These are phyloP conservation scores for Xylaria venustula DNA, from an alignment of 495 filamentous ascomycete genomes.

Conservation along the genomic window DNA sequence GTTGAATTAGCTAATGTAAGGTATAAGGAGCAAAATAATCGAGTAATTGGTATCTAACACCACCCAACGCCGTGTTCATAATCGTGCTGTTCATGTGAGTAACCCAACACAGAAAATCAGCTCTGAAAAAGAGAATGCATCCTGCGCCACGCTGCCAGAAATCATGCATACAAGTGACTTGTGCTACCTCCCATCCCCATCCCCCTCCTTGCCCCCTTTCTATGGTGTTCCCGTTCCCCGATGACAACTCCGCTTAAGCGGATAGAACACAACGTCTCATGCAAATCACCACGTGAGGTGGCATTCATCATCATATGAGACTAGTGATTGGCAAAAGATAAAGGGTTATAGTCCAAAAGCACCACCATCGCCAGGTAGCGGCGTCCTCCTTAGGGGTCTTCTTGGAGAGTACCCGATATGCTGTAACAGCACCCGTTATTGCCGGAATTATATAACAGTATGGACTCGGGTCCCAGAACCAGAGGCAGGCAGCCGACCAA, in stretches of 20 bases:
- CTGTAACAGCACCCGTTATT: not conserved
- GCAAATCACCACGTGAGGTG: not conserved
- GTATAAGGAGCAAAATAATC: not conserved
- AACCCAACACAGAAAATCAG: not conserved
- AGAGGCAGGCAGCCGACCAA: conserved; percentile 42
- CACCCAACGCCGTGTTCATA: not conserved
- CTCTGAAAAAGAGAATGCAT: not conserved
- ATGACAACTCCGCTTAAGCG: not conserved
- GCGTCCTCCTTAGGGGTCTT: conserved; percentile 8
- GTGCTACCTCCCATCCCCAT: not conserved
- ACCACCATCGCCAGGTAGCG: conserved; percentile 14
- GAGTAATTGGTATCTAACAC: conserved; percentile 5
- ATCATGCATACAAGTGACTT: conserved; percentile 9
- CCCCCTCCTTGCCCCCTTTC: not conserved
- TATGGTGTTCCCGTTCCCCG: not conserved
- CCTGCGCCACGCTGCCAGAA: conserved; percentile 13
- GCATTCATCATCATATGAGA: conserved; percentile 1
- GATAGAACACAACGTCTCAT: not conserved
- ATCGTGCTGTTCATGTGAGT: not conserved
- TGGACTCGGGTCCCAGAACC: conserved; percentile 35
- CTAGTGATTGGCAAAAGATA: conserved; percentile 8
- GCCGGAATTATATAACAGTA: conserved; percentile 2
- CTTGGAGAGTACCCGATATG: conserved; percentile 5
- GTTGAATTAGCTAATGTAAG: not conserved
- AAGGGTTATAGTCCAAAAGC: conserved; percentile 15